These are phyloP conservation scores for Colletotrichum siamense DNA, from an alignment of 2,329 filamentous ascomycete species.

Conservation along the genomic window DNA sequence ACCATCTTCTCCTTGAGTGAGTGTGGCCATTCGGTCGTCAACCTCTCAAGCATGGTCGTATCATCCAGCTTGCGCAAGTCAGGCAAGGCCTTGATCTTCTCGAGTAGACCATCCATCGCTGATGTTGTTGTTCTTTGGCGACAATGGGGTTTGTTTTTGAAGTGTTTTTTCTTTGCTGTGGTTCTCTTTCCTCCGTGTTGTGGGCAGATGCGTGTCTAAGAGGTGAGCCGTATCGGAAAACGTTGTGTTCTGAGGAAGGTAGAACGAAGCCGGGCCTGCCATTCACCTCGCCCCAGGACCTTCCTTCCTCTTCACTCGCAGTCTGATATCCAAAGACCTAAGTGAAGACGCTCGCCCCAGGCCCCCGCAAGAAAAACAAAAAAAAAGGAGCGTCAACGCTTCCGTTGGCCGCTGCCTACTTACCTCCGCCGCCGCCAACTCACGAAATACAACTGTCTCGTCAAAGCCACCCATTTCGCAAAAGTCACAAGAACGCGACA, in stretches of 20 bases:
- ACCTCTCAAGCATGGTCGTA: accelerated
- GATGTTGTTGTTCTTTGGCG: neutral
- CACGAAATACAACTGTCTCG: too few relatives aligned
- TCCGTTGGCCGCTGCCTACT: too few relatives aligned
- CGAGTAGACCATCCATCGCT: neutral
- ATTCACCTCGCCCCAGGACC: too few relatives aligned
- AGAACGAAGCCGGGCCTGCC: neutral
- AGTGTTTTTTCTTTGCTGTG: neutral
- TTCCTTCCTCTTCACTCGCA: too few relatives aligned
- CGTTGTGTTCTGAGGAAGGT: neutral
- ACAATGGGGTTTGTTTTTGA: neutral
- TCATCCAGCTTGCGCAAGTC: neutral
- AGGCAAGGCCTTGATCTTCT: neutral
- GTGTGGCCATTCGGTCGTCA: neutral
- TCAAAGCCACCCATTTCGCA: too few relatives aligned
- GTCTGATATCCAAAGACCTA: too few relatives aligned
- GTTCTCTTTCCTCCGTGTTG: neutral
- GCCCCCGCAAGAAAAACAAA: too few relatives aligned
- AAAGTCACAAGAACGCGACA: too few relatives aligned
- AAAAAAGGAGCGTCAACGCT: too few relatives aligned
- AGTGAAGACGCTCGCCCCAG: too few relatives aligned
- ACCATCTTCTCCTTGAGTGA: neutral
- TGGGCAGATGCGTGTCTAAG: neutral
- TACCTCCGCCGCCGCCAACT: too few relatives aligned
- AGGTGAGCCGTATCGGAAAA: neutral